Evolutionary conservation across 2,329 filamentous ascomycete species (phyloP).

Genomic region (Trichoderma breve): DNA sequence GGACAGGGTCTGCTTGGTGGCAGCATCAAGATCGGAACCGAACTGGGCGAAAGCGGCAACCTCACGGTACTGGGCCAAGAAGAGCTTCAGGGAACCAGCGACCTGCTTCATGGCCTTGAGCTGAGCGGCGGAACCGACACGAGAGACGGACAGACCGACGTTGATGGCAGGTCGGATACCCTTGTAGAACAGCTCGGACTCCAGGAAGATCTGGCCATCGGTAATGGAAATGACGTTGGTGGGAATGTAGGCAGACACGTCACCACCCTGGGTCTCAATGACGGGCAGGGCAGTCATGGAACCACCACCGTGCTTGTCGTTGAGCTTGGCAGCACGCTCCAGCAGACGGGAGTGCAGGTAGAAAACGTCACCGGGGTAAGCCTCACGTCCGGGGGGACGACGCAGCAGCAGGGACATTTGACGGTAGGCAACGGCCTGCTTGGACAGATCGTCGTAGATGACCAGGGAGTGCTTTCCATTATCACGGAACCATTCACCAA

Average conservation of each 20-base stretch:
- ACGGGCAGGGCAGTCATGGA: slow-evolving; percentile 95
- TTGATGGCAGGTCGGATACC: slow-evolving; percentile 99
- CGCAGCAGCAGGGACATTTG: slow-evolving; percentile 98
- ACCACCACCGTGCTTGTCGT: slow-evolving; percentile 88
- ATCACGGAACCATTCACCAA: slow-evolving; percentile 68
- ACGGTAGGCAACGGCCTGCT: slow-evolving; percentile 97
- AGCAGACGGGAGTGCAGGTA: slow-evolving; percentile 99
- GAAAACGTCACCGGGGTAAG: slow-evolving; percentile 98
- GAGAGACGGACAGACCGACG: slow-evolving; percentile 99
- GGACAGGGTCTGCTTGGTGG: slow-evolving; percentile 96
- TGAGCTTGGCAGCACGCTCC: slow-evolving; percentile 99
- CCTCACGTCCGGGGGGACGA: slow-evolving; percentile 97
- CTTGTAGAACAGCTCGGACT: slow-evolving; percentile 99
- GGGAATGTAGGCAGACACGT: slow-evolving; percentile 99
- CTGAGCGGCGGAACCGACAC: slow-evolving; percentile 99
- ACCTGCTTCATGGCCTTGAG: slow-evolving; percentile 99
- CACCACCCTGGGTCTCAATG: slow-evolving; percentile 99
- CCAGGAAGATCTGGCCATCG: slow-evolving; percentile 99
- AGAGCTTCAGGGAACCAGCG: slow-evolving; percentile 98
- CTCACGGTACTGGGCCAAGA: slow-evolving; percentile 99
- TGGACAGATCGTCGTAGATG: slow-evolving; percentile 92
- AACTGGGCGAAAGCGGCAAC: slow-evolving; percentile 99
- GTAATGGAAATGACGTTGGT: slow-evolving; percentile 99
- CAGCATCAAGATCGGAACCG: slow-evolving; percentile 98
- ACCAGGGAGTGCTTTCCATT: slow-evolving; percentile 85